Evolutionary conservation across 1,139 yeast species (phyloP), one percentile per base, ranked within the genome.

Genomic region (Pichia sp.): DNA sequence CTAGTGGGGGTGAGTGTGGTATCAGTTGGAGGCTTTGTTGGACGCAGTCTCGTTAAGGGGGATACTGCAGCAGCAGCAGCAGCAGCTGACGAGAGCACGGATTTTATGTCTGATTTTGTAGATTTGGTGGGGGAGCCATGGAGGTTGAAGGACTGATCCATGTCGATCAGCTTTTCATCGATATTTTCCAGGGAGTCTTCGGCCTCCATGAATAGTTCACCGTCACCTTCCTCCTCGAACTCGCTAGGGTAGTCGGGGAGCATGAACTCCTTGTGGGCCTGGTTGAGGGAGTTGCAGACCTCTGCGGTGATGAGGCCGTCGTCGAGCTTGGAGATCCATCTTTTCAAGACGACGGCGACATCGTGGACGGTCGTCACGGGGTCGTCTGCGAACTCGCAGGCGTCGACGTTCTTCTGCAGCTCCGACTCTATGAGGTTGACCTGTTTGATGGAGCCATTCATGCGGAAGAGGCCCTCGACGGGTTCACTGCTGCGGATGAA

Each of bases 301-400:
- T 57, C 49, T 3, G 57, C 36, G 16, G 68, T 63, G 16, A 69
- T 61, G 24, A 69, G 53, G 9, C 67, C 68, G 45, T 63, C 63
- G 5, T 62, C 66, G 45, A 68, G 55, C 53, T 63, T 63, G 1
- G 67, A 62, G 29, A 71, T 61, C 67, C 71, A 71, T 53, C 74
- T 63, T 57, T 71, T 71, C 56, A 71, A 60, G 17, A 71, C 59
- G 61, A 71, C 71, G 2, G 73, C 69, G 12, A 68, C 68, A 58
- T 71, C 74, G 58, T 69, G 67, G n/a, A 63, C 48, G 42, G 66
- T 60, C 5, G 57, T 54, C 16, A 36, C 30, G 2, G 20, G 14
- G 34, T 59, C 58, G 49, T 63, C 61, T 12, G 58, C 56, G 52
- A 66, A 64, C 12, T 55, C 49, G 34, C 58, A 62, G 3, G 59